These are phyloP conservation scores for Floccularia luteovirens DNA, from an alignment of 768 basidiomycete genomes.

Conservation along the genomic window DNA sequence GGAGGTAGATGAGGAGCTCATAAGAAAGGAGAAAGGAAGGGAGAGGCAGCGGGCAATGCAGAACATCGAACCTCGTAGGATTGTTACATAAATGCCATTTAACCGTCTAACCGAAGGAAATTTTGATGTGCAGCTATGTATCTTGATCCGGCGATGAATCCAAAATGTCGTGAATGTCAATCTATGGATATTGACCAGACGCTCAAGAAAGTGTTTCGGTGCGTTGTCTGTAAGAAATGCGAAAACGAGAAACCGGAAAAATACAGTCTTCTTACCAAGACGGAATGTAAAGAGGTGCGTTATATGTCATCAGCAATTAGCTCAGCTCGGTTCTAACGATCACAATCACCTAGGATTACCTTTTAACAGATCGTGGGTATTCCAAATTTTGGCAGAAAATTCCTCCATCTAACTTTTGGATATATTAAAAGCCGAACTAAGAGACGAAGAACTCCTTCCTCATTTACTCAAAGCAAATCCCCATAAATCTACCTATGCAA, in stretches of 20 bases:
- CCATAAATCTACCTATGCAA: slow-evolving; percentile 90
- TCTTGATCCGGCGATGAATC: slow-evolving; percentile 66
- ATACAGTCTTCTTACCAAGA: slow-evolving; percentile 94
- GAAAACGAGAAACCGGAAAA: slow-evolving; percentile 87
- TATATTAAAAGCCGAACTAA: slow-evolving; percentile 94
- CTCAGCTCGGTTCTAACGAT: too few relatives aligned
- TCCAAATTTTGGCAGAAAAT: slow-evolving; percentile 4
- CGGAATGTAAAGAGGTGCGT: slow-evolving; percentile 91
- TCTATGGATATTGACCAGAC: slow-evolving; percentile 86
- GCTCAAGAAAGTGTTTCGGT: slow-evolving; percentile 75
- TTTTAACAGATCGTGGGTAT: slow-evolving; percentile 81
- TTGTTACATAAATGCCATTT: neutral
- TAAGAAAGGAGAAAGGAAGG: slow-evolving; percentile 72
- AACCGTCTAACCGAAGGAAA: slow-evolving; percentile 22
- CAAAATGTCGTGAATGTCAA: slow-evolving; percentile 80
- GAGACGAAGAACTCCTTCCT: slow-evolving; percentile 86
- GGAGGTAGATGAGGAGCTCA: slow-evolving; percentile 68
- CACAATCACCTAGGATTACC: too few relatives aligned
- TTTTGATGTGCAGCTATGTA: too few relatives aligned
- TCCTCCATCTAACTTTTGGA: slow-evolving; percentile 3
- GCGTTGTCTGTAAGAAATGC: slow-evolving; percentile 83
- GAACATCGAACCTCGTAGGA: slow-evolving; percentile 67
- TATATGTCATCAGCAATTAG: neutral
- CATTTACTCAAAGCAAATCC: slow-evolving; percentile 94
- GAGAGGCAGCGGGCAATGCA: slow-evolving; percentile 74